Evolutionary conservation across 371 early-diverging fungal genomes (phyloP), one percentile per base, ranked within the genome.

Genomic region (Apophysomyces trapeziformis): DNA sequence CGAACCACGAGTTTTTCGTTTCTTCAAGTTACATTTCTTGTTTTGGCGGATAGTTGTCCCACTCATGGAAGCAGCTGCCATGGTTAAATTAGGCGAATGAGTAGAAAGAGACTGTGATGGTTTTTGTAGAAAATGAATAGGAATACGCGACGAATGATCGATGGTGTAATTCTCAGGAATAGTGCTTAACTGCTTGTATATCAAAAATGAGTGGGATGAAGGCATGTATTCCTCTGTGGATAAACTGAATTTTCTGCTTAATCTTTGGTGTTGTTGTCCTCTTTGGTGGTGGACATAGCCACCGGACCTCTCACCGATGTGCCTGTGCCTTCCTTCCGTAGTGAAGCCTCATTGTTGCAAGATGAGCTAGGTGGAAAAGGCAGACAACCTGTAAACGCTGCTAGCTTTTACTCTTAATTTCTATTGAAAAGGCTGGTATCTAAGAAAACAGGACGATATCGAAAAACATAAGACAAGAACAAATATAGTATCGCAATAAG

Each of bases 151-250:
- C 21, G 68, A 67, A 60, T 73, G 69, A 12, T 69, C 73, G 57
- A 73, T 73, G 21, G 69, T 73, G 56, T 69, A 73, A 63, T 73
- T 73, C 45, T 67, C 73, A 21, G 69, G 73, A 66, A 36, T 63
- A 62, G 37, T 60, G 65, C 32, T 68, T 56, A 36, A 71, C n/a
- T 16, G 71, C 67, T 57, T 67, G 63, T 7, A 64, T 65, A 58
- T 62, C 64, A 56, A 71, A 26, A 71, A 57, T 67, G 71, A 12
- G 71, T 67, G 18, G 63, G 65, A 16, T 7, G 8, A 9, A 21
- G 54, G 5, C 6, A 26, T 5, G 32, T 7, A 21, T 21, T 21
- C 21, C 54, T 18, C 18, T 50, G 3, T 26, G 50, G 21, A 50
- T 21, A 4, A n/a, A 71, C 47, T 5, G 69, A 69, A 38, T 67